These are phyloP conservation scores for Heracleum sosnowskyi DNA, from an alignment of 129 eudicot species.

Conservation along the genomic window DNA sequence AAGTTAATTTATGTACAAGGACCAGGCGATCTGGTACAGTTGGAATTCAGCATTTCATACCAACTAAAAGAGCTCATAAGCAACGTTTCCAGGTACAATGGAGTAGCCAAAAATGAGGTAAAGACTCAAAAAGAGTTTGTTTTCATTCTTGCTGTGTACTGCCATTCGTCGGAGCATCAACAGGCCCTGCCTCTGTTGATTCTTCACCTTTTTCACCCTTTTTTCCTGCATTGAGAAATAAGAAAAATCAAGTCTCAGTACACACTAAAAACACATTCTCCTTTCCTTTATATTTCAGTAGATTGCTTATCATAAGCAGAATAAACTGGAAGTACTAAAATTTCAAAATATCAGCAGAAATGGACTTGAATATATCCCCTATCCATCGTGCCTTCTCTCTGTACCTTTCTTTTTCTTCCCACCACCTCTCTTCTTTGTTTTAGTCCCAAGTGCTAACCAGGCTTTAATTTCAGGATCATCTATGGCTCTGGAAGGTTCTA, in stretches of 20 bases:
- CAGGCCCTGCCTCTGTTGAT: conserved; percentile 25
- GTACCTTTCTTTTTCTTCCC: conserved; percentile 97
- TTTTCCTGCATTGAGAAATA: conserved; percentile 36
- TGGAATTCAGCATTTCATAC: conserved; percentile 5
- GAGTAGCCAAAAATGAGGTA: not conserved
- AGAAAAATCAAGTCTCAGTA: not conserved
- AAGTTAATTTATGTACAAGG: not conserved
- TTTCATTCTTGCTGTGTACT: conserved; percentile 29
- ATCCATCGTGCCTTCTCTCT: not conserved
- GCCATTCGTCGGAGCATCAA: conserved; percentile 42
- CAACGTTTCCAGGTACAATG: conserved; percentile 2
- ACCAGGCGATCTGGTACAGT: not conserved
- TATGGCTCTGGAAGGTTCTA: conserved; percentile 68
- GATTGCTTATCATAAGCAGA: not conserved
- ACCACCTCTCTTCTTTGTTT: conserved; percentile 93
- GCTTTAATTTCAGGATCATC: conserved; percentile 88
- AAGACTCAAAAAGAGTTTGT: not conserved
- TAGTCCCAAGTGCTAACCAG: conserved; percentile 70
- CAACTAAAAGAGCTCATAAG: not conserved
- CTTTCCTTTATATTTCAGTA: too few species aligned
- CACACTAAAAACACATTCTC: not conserved
- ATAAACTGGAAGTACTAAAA: not conserved
- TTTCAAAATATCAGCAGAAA: not conserved
- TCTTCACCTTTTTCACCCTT: conserved; percentile 52
- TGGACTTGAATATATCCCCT: too few species aligned